phyloP scores from a whole-genome alignment of 257 asterid species.

The Solanum stenotomum region DNA sequence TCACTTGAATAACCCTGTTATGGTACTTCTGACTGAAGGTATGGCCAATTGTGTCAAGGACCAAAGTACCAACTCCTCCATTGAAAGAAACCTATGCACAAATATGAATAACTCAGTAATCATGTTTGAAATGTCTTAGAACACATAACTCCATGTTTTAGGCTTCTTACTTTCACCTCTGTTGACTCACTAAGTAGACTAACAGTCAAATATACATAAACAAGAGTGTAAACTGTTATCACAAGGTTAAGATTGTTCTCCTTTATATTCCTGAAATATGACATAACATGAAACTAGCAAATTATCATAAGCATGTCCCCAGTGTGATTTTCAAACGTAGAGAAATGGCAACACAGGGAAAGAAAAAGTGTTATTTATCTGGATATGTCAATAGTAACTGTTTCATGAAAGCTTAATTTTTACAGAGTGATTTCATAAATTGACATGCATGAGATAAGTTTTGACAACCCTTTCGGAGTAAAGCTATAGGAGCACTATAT shows the following conservation, averaged over 20 bases:
- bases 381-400: background rate
- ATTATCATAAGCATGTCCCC: background rate
- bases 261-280: background rate
- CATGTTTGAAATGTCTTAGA: background rate
- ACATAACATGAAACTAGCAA: background rate
- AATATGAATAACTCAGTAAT: slow-evolving; percentile 11
- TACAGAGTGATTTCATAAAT: background rate
- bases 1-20: slow-evolving; percentile 82
- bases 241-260: background rate
- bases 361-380: background rate
- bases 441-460: background rate
- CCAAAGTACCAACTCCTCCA: slow-evolving; percentile 79
- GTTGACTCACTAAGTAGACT: background rate
- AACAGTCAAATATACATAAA: background rate
- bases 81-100: slow-evolving; percentile 60
- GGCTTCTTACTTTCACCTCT: background rate
- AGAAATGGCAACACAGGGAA: background rate
- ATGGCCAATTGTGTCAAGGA: slow-evolving; percentile 85
- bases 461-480: background rate
- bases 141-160: background rate
- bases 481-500: background rate
- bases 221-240: background rate
- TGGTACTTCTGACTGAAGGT: slow-evolving; percentile 85
- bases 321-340: background rate
- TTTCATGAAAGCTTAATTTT: background rate